Evolutionary conservation across 2,329 filamentous ascomycete genomes (phyloP), one percentile per base, ranked within the genome.

Genomic region (Paracoccidioides brasiliensis): DNA sequence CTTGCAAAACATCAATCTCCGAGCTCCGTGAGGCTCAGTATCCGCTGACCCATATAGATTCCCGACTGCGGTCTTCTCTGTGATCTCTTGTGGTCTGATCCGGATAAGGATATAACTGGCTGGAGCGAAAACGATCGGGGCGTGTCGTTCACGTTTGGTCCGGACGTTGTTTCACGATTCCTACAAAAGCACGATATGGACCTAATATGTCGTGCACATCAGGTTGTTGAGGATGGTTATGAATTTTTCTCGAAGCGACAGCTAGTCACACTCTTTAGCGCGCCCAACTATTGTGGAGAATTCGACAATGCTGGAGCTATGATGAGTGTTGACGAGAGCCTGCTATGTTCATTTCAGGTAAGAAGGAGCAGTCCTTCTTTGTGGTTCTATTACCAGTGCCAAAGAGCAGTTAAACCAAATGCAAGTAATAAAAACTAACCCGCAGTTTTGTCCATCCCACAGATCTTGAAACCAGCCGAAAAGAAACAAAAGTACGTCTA

Each of bases 401-500:
- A 2, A 38, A 35, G 8, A 37, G 37, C 3, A 44, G n/a, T 52
- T 42, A 32, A 32, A 30, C 3, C 15, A 9, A 30, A 32, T 32
- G 14, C 12, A 30, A 32, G 8, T 45, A 32, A 3, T 5, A 10
- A 32, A 45, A 45, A 30, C 15, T 30, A 2, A 40, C 43, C 32
- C 41, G 32, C 9, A 54, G 55, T 62, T 62, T 59, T 60, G 45
- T 28, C 57, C 61, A 51, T 50, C 45, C 49, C 54, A 33, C 65
- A 95, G 89, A 97, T 98, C 71, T 81, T 98, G 78, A 98, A 97
- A 80, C 93, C 93, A 69, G 93, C 93, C 74, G 93, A 98, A 83
- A 98, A 98, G 85, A 98, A 98, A 85, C 91, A 96, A 88, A 97
- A 97, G 90, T 97, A 95, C 80, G 90, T 94, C 71, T 81, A 83